phyloP scores from a whole-genome alignment of 192 early-diverging fungal species.

The Phlyctochytrium arcticum region DNA sequence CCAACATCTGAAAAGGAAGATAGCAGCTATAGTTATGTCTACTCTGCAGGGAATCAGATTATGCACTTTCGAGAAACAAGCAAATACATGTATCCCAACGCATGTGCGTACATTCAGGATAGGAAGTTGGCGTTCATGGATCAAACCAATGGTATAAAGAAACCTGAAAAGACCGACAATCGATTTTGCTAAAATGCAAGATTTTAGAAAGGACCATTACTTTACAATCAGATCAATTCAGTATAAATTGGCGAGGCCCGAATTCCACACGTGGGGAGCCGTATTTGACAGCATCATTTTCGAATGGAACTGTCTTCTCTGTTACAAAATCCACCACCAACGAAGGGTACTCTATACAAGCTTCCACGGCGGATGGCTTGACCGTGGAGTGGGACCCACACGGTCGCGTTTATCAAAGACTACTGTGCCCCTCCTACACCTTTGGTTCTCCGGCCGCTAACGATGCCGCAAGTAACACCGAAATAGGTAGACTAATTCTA shows the following conservation, averaged over 20 bases:
- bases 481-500: slow-evolving; percentile 21
- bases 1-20: no score
- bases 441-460: not conserved
- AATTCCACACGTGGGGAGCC: not conserved
- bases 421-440: not conserved
- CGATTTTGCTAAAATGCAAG: no score
- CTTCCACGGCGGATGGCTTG: slow-evolving; percentile 22
- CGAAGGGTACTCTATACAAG: not conserved
- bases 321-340: not conserved
- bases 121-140: slow-evolving; percentile 13
- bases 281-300: slow-evolving; percentile 14
- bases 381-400: slow-evolving; percentile 17
- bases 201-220: no score
- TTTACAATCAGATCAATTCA: not conserved
- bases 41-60: slow-evolving; percentile 30
- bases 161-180: no score
- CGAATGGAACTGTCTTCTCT: slow-evolving; percentile 21
- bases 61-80: slow-evolving; percentile 19
- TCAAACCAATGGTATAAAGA: slow-evolving; percentile 15
- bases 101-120: slow-evolving; percentile 12
- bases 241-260: not conserved
- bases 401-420: slow-evolving; percentile 23
- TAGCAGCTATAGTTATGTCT: slow-evolving; percentile 28
- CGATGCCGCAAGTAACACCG: not conserved
- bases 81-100: slow-evolving; percentile 25